phyloP scores from a whole-genome alignment of 208 protist genomes.

The Zelonia costaricensis region DNA sequence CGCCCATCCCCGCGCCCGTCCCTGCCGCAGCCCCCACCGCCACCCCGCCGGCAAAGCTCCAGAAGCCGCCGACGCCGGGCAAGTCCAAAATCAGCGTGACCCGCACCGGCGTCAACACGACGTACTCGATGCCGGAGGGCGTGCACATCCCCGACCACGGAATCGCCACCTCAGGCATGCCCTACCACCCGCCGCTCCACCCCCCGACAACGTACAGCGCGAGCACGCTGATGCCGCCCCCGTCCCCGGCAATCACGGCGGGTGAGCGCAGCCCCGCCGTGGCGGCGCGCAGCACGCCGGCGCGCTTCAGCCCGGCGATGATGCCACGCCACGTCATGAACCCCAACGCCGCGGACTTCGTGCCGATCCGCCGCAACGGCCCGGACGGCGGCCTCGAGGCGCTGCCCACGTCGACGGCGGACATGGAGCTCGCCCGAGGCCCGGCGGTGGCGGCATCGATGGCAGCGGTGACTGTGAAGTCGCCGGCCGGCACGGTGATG shows the following conservation, averaged over 20 bases:
- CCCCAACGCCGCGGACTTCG: constrained; percentile 71
- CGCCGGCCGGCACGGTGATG: background rate
- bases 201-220: constrained; percentile 7
- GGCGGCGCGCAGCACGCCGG: constrained; percentile 48
- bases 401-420: constrained; percentile 72
- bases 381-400: constrained; percentile 36
- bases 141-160: no score
- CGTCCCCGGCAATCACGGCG: constrained; percentile 13
- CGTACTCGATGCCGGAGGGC: constrained; percentile 27
- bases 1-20: background rate
- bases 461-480: background rate
- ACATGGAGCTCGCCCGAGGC: constrained; percentile 39
- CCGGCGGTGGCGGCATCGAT: constrained; percentile 2
- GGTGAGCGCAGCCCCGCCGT: constrained; percentile 29
- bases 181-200: constrained; percentile 6
- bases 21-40: constrained; percentile 12
- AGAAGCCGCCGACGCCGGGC: constrained; percentile 4
- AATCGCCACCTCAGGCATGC: no score
- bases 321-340: constrained; percentile 60
- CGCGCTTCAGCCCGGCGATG: constrained; percentile 68
- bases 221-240: constrained; percentile 4
- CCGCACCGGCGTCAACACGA: constrained; percentile 39
- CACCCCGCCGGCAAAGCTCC: background rate
- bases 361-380: constrained; percentile 37
- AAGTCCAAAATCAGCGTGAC: constrained; percentile 50